These are phyloP conservation scores for Clitoria ternatea DNA, from an alignment of 306 rosid genomes.

Conservation along the genomic window DNA sequence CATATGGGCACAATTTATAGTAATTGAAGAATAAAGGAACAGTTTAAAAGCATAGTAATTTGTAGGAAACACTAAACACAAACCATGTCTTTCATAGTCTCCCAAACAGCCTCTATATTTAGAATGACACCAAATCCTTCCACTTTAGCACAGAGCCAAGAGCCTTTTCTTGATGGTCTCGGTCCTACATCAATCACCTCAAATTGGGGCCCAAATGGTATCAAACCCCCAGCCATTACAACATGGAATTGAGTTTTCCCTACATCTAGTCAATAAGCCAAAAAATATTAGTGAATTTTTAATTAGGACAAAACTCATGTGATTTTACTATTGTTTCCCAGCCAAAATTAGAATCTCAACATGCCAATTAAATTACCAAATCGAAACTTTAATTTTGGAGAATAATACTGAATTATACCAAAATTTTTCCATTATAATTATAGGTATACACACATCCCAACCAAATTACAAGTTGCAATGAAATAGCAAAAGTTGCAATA, in stretches of 20 bases:
- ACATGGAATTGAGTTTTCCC: conserved; percentile 42
- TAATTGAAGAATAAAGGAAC: not conserved
- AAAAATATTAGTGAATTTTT: not conserved
- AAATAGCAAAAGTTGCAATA: not conserved
- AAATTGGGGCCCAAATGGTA: conserved; percentile 35
- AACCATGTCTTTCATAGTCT: conserved; percentile 32
- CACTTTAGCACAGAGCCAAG: conserved; percentile 37
- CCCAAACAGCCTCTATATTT: conserved; percentile 22
- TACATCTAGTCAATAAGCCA: not conserved
- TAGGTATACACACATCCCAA: too few species aligned
- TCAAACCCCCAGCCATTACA: conserved; percentile 38
- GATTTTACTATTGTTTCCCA: too few species aligned
- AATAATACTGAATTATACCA: too few species aligned
- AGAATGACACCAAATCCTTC: conserved; percentile 28
- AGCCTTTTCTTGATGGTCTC: not conserved
- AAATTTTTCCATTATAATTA: too few species aligned
- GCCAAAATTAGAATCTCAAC: too few species aligned
- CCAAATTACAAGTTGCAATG: not conserved
- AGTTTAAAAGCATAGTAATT: not conserved
- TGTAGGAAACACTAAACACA: not conserved
- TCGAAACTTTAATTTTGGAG: too few species aligned
- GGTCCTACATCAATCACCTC: conserved; percentile 23
- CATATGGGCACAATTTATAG: not conserved
- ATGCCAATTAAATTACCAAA: too few species aligned
- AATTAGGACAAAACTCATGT: too few species aligned